These are phyloP conservation scores for Solanum microdontum DNA, from an alignment of 257 asterid genomes.

Conservation along the genomic window DNA sequence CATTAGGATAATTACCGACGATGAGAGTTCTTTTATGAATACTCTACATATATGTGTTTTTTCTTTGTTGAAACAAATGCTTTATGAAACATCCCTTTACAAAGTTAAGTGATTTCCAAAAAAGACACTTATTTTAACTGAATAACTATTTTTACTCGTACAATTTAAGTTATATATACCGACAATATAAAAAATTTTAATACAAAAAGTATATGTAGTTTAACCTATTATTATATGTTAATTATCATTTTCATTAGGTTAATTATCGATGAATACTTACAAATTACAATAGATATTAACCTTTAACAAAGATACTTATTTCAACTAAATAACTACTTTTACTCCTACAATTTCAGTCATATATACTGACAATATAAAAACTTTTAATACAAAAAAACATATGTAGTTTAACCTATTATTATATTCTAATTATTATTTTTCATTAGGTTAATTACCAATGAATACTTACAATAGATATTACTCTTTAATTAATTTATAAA, in stretches of 20 bases:
- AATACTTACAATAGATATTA: background rate
- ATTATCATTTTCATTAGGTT: background rate
- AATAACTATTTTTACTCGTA: background rate
- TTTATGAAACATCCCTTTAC: background rate
- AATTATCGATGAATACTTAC: background rate
- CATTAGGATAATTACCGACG: background rate
- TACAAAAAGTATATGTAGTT: background rate
- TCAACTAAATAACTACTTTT: background rate
- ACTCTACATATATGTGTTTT: background rate
- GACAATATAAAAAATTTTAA: background rate
- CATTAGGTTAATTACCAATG: too few relatives aligned
- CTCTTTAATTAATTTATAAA: background rate
- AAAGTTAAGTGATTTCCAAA: background rate
- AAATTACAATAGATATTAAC: background rate
- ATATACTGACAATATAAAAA: background rate
- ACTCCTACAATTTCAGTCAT: too few relatives aligned
- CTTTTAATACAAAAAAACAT: background rate
- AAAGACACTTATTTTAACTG: background rate
- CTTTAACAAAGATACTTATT: background rate
- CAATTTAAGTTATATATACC: background rate
- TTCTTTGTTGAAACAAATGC: background rate
- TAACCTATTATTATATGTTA: background rate
- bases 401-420: background rate
- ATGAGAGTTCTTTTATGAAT: background rate
- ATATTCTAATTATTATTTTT: background rate